Evolutionary conservation across 192 early-diverging fungal genomes (phyloP), one percentile per base, ranked within the genome.

Genomic region (Piromyces sp.): DNA sequence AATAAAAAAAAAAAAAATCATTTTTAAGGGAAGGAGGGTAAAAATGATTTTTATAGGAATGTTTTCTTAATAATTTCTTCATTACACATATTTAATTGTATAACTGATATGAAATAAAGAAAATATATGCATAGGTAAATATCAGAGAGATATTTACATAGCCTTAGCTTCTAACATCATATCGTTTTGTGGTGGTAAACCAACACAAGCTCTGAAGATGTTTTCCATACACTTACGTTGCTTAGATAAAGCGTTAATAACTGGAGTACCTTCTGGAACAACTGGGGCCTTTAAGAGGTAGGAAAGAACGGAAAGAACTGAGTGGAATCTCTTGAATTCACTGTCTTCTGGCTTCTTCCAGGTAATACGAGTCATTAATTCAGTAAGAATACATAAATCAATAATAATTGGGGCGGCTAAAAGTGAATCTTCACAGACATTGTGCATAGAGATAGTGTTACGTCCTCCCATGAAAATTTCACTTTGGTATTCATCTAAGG

Each of bases 391-490:
- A 81, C 93, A 93, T 83, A 99, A 88, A 84, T 99, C 97, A 85
- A 99, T 90, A 88, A 99, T 99, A 68, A 99, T 89, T 68, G 97
- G 97, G 80, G 95, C 94, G 80, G 97, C 97, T 82, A 99, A 91
- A 82, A 99, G 93, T 79, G 96, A 98, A 87, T 99, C 97, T 89
- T 99, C 97, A 88, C 97, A 99, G 30, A 96, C 95, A 89, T 99
- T 99, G 92, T 97, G 98, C 85, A 97, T 85, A 80, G 97, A 98
- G 86, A 99, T 95, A 82, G 95, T 96, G 90, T 94, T 94, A 85
- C 94, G 93, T 42, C 97, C 97, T 58, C 95, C 95, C 97, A 99
- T 99, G 85, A 99, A 99, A 85, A 99, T 99, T 89, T 99, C 97
- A 83, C 92, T 94, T 80, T 95, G 94, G 84, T 99, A 99, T 88